These are phyloP conservation scores for Blumeria graminis DNA, from an alignment of 2,329 filamentous ascomycete species.

Conservation along the genomic window DNA sequence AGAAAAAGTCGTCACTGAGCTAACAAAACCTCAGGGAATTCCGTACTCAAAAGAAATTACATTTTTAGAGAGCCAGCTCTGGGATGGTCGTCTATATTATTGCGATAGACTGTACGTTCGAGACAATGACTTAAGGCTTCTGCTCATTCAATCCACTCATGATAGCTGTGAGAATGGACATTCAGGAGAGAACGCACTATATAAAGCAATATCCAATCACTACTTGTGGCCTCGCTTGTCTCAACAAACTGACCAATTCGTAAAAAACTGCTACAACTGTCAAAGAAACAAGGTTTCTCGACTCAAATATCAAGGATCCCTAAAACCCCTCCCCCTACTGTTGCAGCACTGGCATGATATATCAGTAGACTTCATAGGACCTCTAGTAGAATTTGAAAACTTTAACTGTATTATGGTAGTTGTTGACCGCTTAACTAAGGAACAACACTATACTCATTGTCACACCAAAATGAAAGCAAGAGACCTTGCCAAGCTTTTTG, in stretches of 20 bases:
- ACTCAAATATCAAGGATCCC: neutral
- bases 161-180: too few species aligned
- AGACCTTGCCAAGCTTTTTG: conserved; percentile 1
- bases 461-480: neutral
- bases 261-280: neutral
- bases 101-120: neutral
- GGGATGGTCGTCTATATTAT: neutral
- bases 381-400: neutral
- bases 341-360: neutral
- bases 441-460: neutral
- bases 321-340: neutral
- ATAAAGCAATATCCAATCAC: too few species aligned
- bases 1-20: neutral
- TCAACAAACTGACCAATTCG: neutral
- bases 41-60: too few species aligned
- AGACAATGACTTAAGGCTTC: too few species aligned
- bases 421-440: neutral
- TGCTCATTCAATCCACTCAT: too few species aligned
- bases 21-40: neutral
- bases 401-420: neutral
- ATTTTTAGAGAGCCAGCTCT: neutral
- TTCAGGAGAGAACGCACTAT: too few species aligned
- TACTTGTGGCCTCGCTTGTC: neutral
- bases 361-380: neutral
- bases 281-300: too few species aligned